Conservation (phyloP, 139 green algal genomes). For the Ettlia oleoabundans region DNA sequence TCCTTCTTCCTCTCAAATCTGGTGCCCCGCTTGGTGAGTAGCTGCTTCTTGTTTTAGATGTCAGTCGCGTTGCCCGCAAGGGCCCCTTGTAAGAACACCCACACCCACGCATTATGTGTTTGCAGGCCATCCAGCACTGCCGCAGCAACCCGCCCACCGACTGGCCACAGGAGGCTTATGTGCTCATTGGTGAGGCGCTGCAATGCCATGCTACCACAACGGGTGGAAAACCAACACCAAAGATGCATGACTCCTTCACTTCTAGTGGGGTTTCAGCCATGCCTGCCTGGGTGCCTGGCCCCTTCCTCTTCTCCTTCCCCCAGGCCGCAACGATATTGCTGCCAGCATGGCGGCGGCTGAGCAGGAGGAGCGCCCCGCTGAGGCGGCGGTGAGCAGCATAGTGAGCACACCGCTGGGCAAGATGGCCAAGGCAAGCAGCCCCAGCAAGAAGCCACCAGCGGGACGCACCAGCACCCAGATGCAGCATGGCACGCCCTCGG, state of each 20-base stretch:
- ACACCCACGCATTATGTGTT: no score
- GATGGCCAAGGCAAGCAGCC: slow-evolving; percentile 23
- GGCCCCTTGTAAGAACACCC: no score
- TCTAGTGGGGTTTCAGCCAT: no score
- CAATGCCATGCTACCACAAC: no score
- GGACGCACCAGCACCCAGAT: neutral
- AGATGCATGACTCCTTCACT: no score
- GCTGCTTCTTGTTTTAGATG: no score
- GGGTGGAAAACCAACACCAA: no score
- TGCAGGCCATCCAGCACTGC: slow-evolving; percentile 75
- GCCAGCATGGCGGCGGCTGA: slow-evolving; percentile 58
- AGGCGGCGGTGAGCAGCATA: slow-evolving; percentile 20
- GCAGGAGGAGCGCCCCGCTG: slow-evolving; percentile 18
- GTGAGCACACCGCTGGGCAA: slow-evolving; percentile 36
- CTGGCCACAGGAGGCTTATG: slow-evolving; percentile 84
- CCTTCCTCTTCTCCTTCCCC: no score
- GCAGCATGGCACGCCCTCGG: neutral
- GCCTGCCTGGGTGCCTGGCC: no score
- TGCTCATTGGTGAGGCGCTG: slow-evolving; percentile 66
- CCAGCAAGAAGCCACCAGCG: neutral
- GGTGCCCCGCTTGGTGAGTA: no score
- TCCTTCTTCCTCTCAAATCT: no score
- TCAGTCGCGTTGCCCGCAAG: no score
- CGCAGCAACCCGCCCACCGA: slow-evolving; percentile 64
- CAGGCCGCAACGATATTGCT: slow-evolving; percentile 85